Evolutionary conservation across 163 green algal genomes (phyloP).

Genomic region (Chlorella variabilis): DNA sequence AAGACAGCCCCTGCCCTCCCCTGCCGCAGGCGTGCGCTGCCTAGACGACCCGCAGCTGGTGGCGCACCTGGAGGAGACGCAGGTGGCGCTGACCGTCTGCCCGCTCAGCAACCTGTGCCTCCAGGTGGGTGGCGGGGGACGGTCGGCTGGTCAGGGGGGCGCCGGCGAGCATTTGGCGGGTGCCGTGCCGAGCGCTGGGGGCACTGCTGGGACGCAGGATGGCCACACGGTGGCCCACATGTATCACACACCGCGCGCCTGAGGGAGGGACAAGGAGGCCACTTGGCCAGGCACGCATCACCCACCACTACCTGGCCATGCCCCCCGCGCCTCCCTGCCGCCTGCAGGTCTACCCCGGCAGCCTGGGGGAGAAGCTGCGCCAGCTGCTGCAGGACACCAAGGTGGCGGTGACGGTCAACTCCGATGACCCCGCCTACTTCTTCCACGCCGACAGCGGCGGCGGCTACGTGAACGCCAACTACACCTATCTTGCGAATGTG

Average conservation of each 20-base stretch:
- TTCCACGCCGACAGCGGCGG: background rate
- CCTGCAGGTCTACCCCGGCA: conserved; percentile 49
- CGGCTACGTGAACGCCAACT: conserved; percentile 52
- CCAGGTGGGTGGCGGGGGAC: conserved; percentile 39
- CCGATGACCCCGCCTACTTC: conserved; percentile 64
- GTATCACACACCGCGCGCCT: too few relatives aligned
- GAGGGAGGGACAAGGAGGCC: too few relatives aligned
- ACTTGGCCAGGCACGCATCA: too few relatives aligned
- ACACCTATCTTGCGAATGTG: conserved; percentile 16
- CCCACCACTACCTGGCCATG: too few relatives aligned
- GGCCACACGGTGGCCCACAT: too few relatives aligned
- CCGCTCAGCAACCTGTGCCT: conserved; percentile 71
- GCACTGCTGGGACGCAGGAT: too few relatives aligned
- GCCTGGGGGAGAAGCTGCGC: conserved; percentile 33
- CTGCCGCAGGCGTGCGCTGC: too few relatives aligned
- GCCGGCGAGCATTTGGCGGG: too few relatives aligned
- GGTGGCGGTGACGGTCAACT: conserved; percentile 51
- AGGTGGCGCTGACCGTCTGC: conserved; percentile 73
- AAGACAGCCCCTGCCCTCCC: too few relatives aligned
- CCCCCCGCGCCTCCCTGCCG: background rate
- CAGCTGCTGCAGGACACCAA: conserved; percentile 43
- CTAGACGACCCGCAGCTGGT: conserved; percentile 71
- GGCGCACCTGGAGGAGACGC: conserved; percentile 40
- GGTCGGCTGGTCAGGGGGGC: background rate
- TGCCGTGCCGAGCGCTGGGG: too few relatives aligned